Percentiles rank a stretch among this genome's conserved stretches.
Evolutionary conservation across 176 grass and related monocot species (phyloP).

Genomic region (Secale cereale): DNA sequence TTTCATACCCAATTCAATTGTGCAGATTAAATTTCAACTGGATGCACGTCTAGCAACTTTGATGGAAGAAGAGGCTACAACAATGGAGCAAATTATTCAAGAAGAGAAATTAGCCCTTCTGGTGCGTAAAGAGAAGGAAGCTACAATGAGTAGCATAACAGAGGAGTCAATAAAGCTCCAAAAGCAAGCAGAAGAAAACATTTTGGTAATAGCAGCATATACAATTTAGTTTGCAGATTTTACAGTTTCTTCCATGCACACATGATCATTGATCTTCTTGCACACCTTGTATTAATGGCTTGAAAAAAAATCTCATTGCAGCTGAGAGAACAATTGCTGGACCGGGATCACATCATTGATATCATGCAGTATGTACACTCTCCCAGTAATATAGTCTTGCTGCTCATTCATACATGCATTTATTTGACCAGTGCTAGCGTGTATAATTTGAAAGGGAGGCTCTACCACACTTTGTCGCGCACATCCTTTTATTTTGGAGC

Average conservation of each 20-base stretch:
- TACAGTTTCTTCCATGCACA: not conserved
- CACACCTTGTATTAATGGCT: constrained; percentile 12
- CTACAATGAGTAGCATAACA: constrained; percentile 36
- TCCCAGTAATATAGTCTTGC: not conserved
- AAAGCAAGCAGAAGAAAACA: constrained; percentile 46
- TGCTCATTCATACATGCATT: constrained; percentile 4
- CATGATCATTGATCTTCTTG: not conserved
- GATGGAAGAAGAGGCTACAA: constrained; percentile 40
- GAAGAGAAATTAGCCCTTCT: constrained; percentile 25
- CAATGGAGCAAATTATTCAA: constrained; percentile 39
- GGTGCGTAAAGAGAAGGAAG: constrained; percentile 36
- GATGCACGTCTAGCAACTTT: constrained; percentile 34
- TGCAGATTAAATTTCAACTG: constrained; percentile 43
- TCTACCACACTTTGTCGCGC: not conserved
- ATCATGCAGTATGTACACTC: constrained; percentile 53
- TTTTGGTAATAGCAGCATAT: constrained; percentile 55
- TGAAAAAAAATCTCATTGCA: constrained; percentile 21
- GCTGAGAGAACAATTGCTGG: constrained; percentile 55
- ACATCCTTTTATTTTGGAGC: not conserved
- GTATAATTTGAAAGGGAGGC: not conserved
- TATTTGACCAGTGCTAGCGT: not conserved
- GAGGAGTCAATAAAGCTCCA: constrained; percentile 48
- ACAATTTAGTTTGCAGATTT: not conserved
- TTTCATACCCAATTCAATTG: not conserved
- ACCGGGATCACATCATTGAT: constrained; percentile 49